A percentile compares a stretch with the other conserved stretches of the same genome.
phyloP scores from a whole-genome alignment of 192 early-diverging fungal species.

The Umbelopsis sp. region DNA sequence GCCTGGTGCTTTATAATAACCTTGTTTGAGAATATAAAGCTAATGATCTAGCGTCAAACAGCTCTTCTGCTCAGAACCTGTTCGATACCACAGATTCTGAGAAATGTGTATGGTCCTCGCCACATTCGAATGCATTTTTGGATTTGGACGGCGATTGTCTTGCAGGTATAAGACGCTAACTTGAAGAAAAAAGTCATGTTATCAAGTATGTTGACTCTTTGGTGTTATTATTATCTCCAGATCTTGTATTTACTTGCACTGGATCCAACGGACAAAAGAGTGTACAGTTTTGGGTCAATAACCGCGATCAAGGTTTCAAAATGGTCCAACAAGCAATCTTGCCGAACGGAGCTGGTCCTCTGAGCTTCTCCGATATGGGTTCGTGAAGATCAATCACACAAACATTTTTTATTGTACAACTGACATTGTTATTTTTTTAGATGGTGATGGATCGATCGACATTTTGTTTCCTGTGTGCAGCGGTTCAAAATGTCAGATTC shows the following conservation, averaged over 20 bases:
- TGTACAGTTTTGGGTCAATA: slow-evolving; percentile 80
- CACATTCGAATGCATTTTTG: slow-evolving; percentile 93
- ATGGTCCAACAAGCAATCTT: slow-evolving; percentile 62
- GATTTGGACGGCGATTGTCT: slow-evolving; percentile 93
- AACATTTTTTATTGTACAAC: background rate
- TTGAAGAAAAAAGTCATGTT: background rate
- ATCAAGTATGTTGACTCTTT: slow-evolving; percentile 1
- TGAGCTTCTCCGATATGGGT: slow-evolving; percentile 91
- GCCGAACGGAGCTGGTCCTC: slow-evolving; percentile 67
- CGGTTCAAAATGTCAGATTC: slow-evolving; percentile 58
- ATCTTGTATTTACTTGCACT: slow-evolving; percentile 77
- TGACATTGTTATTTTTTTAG: slow-evolving; percentile 32
- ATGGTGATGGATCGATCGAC: slow-evolving; percentile 89
- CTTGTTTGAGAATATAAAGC: too few relatives aligned
- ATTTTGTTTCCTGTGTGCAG: slow-evolving; percentile 75
- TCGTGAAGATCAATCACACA: background rate
- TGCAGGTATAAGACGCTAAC: slow-evolving; percentile 49
- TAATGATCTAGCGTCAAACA: background rate
- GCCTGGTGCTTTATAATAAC: background rate
- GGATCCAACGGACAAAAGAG: slow-evolving; percentile 39
- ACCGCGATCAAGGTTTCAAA: slow-evolving; percentile 61
- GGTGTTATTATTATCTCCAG: slow-evolving; percentile 27
- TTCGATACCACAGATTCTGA: slow-evolving; percentile 20
- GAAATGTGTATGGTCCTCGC: slow-evolving; percentile 68
- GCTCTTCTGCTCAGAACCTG: slow-evolving; percentile 17